Evolutionary conservation across 169 alveolate genomes (phyloP).

Genomic region (Eimeria acervulina): DNA sequence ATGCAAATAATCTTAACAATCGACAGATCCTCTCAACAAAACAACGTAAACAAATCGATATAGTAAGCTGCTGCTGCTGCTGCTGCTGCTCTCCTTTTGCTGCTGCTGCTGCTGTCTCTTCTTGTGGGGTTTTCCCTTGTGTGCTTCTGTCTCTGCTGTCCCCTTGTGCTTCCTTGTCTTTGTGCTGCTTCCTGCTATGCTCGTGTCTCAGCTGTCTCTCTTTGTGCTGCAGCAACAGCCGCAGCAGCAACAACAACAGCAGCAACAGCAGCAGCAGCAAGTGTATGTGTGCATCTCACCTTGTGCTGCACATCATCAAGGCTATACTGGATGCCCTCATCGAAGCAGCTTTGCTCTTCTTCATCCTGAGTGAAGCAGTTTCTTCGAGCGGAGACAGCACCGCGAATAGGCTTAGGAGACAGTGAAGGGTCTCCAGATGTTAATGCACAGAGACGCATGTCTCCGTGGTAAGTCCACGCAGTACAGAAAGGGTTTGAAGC

Average conservation of each 20-base stretch:
- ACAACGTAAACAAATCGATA: too few relatives aligned
- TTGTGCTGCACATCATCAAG: conserved; percentile 14
- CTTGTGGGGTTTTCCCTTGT: too few relatives aligned
- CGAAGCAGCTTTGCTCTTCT: conserved; percentile 50
- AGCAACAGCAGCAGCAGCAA: too few relatives aligned
- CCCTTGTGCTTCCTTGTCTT: too few relatives aligned
- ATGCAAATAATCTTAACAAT: too few relatives aligned
- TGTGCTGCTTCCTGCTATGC: too few relatives aligned
- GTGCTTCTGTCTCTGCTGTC: too few relatives aligned
- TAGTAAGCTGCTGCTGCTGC: background rate
- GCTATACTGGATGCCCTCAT: conserved; percentile 15
- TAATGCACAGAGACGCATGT: background rate
- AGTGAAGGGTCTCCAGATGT: background rate
- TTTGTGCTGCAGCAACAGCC: background rate
- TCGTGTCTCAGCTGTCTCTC: too few relatives aligned
- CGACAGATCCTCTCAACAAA: too few relatives aligned
- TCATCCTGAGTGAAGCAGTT: background rate
- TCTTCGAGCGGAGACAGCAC: background rate
- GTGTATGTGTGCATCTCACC: too few relatives aligned
- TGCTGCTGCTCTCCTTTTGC: background rate
- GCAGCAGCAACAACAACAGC: background rate
- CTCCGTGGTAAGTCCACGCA: conserved; percentile 44
- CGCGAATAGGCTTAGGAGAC: background rate
- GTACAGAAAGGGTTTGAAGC: background rate
- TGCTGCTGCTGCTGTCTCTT: conserved; percentile 6